Evolutionary conservation across 495 filamentous ascomycete species (phyloP).

Genomic region (Pseudotulostoma volvatum): DNA sequence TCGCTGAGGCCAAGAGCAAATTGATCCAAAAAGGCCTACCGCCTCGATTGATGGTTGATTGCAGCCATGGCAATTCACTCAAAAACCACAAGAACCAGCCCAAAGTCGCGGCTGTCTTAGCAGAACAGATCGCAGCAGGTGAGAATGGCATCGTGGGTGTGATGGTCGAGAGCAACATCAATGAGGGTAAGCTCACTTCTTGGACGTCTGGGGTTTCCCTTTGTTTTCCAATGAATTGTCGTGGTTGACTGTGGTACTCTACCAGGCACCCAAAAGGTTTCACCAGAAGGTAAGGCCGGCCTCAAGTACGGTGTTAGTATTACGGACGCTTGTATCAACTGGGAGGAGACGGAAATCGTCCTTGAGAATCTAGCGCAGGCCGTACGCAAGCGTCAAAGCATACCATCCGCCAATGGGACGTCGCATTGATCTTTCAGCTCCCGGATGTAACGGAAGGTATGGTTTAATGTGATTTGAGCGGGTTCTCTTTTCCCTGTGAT

Average conservation of each 20-base stretch:
- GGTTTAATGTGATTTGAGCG: no score
- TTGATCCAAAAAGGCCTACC: constrained; percentile 48
- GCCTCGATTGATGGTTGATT: constrained; percentile 89
- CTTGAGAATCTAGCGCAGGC: constrained; percentile 67
- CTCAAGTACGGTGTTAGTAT: constrained; percentile 94
- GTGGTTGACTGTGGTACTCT: no score
- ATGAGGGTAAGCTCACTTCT: constrained; percentile 49
- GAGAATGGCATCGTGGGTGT: constrained; percentile 89
- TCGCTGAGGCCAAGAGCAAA: constrained; percentile 55
- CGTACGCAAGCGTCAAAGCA: constrained; percentile 36
- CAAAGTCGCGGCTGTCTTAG: constrained; percentile 71
- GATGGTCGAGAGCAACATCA: constrained; percentile 97
- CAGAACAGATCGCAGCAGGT: constrained; percentile 68
- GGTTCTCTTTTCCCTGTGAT: no score
- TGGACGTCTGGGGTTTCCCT: constrained; percentile 1
- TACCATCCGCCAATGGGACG: neutral
- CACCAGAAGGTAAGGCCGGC: constrained; percentile 68
- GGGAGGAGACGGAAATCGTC: constrained; percentile 78
- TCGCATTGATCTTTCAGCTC: no score
- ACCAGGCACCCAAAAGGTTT: constrained; percentile 79
- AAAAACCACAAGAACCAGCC: constrained; percentile 97
- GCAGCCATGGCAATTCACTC: constrained; percentile 88
- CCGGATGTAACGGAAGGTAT: no score
- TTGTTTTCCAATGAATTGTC: constrained; percentile 1
- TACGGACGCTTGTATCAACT: constrained; percentile 92